Evolutionary conservation across 2,329 filamentous ascomycete genomes (phyloP), one percentile per base, ranked within the genome.

Genomic region (Myriosclerotinia duriaeana): DNA sequence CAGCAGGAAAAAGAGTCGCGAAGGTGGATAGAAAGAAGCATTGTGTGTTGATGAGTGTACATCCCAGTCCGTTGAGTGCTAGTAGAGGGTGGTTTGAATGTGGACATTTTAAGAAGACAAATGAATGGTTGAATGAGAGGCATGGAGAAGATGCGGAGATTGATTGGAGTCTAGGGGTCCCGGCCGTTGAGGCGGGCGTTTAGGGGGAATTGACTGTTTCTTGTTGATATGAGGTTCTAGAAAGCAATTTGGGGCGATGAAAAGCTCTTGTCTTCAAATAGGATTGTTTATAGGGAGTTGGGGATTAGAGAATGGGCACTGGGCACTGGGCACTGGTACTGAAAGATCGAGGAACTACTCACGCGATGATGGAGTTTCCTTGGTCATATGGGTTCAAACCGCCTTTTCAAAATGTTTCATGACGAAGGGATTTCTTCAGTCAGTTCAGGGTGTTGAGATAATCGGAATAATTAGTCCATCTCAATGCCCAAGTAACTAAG

Each of bases 51-150:
- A 88, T 90, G 79, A 90, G 88, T 74, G 93, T 93, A 60, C 95
- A 99, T 79, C 95, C 95, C 0, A 97, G 92, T 77, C 95, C 95
- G n/a, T 78, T 97, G 71, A 96, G 92, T 79, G 95, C 94, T 5
- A 79, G 83, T 17, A 84, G 86, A 64, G 95, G 95, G 0, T 99
- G 93, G 78, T 92, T 92, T 71, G 88, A 91, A 67, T 93, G 90
- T 72, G 86, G 87, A 0, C 93, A 96, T 78, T 97, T 96, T 77
- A 87, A 82, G 70, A 86, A 87, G 79, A 87, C 91, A 56, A 96
- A 97, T 75, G 88, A 91, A 73, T 99, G 95, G 95, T 81, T 99
- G 30, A 81, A 84, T 64, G 78, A 83, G 72, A 83, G 90, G 67
- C 97, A 98, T 78, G 95, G 95, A 0, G 80, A 84, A n/a, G 89